Evolutionary conservation across 2,329 filamentous ascomycete species (phyloP).

Genomic region (Diaporthe velutina): DNA sequence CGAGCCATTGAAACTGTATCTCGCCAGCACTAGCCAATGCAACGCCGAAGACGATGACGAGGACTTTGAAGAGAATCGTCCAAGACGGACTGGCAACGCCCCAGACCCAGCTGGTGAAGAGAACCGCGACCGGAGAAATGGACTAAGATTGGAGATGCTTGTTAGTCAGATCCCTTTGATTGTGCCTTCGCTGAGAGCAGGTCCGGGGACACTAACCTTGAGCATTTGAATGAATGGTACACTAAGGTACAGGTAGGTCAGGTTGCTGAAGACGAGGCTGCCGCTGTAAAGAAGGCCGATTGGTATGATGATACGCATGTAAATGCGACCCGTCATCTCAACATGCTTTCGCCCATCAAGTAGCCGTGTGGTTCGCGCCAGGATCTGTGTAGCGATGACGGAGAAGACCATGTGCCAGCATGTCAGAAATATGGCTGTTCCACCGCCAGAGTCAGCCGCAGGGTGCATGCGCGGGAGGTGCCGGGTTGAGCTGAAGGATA

Average conservation of each 20-base stretch:
- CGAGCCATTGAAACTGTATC: slow-evolving; percentile 75
- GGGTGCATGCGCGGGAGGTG: slow-evolving; percentile 37
- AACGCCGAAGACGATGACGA: slow-evolving; percentile 66
- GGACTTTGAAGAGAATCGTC: slow-evolving; percentile 60
- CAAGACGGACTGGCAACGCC: slow-evolving; percentile 62
- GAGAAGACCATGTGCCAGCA: slow-evolving; percentile 96
- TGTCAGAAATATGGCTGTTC: slow-evolving; percentile 77
- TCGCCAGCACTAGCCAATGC: slow-evolving; percentile 70
- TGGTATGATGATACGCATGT: slow-evolving; percentile 90
- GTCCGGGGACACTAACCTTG: background rate
- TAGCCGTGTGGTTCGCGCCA: slow-evolving; percentile 87
- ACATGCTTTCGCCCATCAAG: slow-evolving; percentile 94
- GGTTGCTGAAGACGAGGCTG: slow-evolving; percentile 93
- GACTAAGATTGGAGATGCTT: slow-evolving; percentile 54
- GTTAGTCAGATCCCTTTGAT: background rate
- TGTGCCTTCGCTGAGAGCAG: too few species aligned
- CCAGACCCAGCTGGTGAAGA: slow-evolving; percentile 74
- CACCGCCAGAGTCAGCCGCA: slow-evolving; percentile 43
- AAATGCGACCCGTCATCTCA: slow-evolving; percentile 94
- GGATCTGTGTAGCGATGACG: slow-evolving; percentile 89
- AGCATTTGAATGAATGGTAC: slow-evolving; percentile 75
- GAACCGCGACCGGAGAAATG: slow-evolving; percentile 75
- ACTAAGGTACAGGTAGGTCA: slow-evolving; percentile 92
- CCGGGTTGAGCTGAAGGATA: background rate
- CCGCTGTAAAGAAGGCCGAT: slow-evolving; percentile 95